A percentile compares a stretch with the other conserved stretches of the same genome.
These are phyloP conservation scores for Scleroderma citrinum DNA, from an alignment of 768 basidiomycete species.

Conservation along the genomic window DNA sequence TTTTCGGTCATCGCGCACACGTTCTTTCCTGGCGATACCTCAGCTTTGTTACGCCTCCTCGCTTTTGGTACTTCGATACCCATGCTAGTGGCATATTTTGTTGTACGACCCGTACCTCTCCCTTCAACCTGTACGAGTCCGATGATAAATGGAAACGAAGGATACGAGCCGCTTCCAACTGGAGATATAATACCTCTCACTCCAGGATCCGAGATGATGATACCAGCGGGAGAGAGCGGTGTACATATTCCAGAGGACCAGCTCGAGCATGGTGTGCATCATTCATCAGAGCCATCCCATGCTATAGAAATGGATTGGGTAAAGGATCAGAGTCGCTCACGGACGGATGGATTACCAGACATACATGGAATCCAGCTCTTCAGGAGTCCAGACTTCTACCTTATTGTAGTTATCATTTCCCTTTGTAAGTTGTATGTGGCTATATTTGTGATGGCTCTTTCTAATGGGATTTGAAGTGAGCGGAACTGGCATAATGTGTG, in stretches of 20 bases:
- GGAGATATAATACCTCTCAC: background rate
- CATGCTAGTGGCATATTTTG: slow-evolving; percentile 71
- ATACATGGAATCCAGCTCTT: slow-evolving; percentile 51
- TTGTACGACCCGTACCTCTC: slow-evolving; percentile 63
- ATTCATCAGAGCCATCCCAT: background rate
- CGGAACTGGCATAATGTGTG: slow-evolving; percentile 75
- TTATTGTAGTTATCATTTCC: slow-evolving; percentile 51
- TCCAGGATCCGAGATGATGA: background rate
- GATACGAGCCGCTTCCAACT: background rate
- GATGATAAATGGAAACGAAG: slow-evolving; percentile 11
- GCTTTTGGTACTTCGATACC: slow-evolving; percentile 73
- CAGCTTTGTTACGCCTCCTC: slow-evolving; percentile 68
- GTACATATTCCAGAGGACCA: background rate
- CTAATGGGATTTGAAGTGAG: slow-evolving; percentile 35
- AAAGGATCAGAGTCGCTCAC: background rate
- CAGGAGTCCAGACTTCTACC: slow-evolving; percentile 54
- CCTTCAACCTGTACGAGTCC: slow-evolving; percentile 18
- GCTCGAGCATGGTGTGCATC: background rate
- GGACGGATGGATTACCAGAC: slow-evolving; percentile 36
- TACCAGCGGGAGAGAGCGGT: background rate
- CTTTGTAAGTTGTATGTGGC: slow-evolving; percentile 40
- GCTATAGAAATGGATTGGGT: background rate
- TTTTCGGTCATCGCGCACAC: slow-evolving; percentile 73
- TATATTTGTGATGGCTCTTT: background rate
- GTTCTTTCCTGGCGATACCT: slow-evolving; percentile 72